Conservation (phyloP, 768 basidiomycete species). For the Tubosaeta sp. region DNA sequence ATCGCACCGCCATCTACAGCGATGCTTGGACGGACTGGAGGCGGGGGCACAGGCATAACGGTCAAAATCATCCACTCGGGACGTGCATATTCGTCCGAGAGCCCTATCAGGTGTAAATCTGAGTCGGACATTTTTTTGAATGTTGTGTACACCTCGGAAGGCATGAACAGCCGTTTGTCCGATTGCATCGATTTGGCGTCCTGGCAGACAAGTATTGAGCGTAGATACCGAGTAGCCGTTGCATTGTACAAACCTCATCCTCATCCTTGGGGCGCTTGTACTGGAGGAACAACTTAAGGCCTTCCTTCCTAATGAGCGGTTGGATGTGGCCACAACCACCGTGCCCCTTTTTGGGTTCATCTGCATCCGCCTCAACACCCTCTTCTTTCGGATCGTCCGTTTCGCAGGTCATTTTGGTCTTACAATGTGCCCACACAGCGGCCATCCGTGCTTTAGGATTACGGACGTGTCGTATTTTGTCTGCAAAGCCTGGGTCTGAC, state of each 20-base stretch:
- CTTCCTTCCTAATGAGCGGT: constrained; percentile 89
- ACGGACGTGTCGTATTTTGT: constrained; percentile 82
- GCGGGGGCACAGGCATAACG: constrained; percentile 95
- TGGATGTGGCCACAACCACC: constrained; percentile 96
- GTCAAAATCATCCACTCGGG: constrained; percentile 99
- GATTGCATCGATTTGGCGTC: constrained; percentile 78
- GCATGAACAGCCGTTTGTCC: constrained; percentile 77
- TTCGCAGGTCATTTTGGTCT: constrained; percentile 85
- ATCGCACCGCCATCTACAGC: constrained; percentile 95
- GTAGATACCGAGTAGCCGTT: too few relatives aligned
- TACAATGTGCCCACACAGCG: constrained; percentile 81
- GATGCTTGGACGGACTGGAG: constrained; percentile 96
- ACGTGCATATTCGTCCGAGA: constrained; percentile 92
- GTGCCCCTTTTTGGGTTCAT: constrained; percentile 82
- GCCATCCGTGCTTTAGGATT: constrained; percentile 87
- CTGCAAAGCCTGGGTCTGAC: constrained; percentile 81
- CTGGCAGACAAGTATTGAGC: constrained; percentile 33
- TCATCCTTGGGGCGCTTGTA: constrained; percentile 95
- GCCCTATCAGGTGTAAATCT: constrained; percentile 84
- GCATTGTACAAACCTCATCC: constrained; percentile 69
- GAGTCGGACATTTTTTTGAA: constrained; percentile 92
- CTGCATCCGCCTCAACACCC: constrained; percentile 57
- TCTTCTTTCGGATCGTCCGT: constrained; percentile 87
- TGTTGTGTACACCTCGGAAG: constrained; percentile 88
- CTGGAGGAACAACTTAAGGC: constrained; percentile 88